phyloP scores from a whole-genome alignment of 2,329 filamentous ascomycete species.

The Fonsecaea pugnacius region DNA sequence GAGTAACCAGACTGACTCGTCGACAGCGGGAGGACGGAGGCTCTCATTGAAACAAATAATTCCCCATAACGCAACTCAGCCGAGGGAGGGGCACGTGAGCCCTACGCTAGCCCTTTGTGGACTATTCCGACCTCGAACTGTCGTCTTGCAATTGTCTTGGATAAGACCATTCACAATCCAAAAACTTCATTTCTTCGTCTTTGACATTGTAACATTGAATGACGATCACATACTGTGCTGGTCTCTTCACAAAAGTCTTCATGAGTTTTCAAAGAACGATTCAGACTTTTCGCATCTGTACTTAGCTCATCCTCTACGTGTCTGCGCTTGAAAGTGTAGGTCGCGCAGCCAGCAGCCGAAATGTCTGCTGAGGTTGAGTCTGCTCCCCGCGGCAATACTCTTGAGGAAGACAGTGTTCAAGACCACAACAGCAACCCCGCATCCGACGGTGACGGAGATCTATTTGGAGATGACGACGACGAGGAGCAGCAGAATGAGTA shows the following conservation, averaged over 20 bases:
- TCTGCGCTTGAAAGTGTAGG: neutral
- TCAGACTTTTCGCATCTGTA: neutral
- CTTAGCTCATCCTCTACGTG: neutral
- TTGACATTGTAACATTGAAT: neutral
- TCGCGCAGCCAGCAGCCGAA: constrained; percentile 1
- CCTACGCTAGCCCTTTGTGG: constrained; percentile 17
- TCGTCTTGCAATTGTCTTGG: neutral
- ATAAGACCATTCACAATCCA: neutral
- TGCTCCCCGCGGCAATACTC: constrained; percentile 6
- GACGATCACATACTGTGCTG: neutral
- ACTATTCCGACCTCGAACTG: neutral
- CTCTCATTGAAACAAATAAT: constrained; percentile 8
- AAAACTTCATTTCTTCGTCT: neutral
- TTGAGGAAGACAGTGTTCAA: constrained; percentile 18
- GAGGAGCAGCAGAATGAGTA: constrained; percentile 36
- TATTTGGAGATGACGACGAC: constrained; percentile 55
- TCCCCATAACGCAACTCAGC: constrained; percentile 23
- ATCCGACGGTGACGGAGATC: constrained; percentile 42
- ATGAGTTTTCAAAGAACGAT: neutral
- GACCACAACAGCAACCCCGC: constrained; percentile 44
- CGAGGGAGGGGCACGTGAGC: constrained; percentile 10
- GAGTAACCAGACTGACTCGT: constrained; percentile 23
- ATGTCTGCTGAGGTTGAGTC: constrained; percentile 36
- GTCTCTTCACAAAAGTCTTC: neutral
- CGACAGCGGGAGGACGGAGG: constrained; percentile 10